Evolutionary conservation across 2,329 filamentous ascomycete genomes (phyloP), one percentile per base, ranked within the genome.

Genomic region (Onygena corvina): DNA sequence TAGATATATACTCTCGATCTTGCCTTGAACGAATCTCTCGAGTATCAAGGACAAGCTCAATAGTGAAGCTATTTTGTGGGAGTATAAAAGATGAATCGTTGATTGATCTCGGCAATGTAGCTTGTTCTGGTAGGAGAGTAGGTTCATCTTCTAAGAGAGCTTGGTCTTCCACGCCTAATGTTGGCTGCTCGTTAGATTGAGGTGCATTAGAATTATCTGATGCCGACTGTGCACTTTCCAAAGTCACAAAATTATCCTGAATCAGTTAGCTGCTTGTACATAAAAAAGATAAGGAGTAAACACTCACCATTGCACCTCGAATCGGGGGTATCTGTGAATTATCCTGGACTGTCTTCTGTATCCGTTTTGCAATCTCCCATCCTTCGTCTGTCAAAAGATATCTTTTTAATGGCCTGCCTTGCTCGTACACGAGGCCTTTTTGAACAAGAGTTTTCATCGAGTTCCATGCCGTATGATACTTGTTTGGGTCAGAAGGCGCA

Each of bases 401-500:
- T 55, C 75, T 78, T 52, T 79, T 76, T 14, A 79, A 64, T 0
- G 84, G 84, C 12, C 82, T 73, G 0, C 84, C 82, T 48, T 78
- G 79, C 56, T 84, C 81, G 50, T 80, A 81, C 0, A 89, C 83
- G 2, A 89, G 67, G 50, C 87, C 83, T 60, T 89, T 87, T 48
- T 79, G 73, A 3, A 81, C 57, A 27, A 92, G 67, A 0, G 82
- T 86, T 60, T 85, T 86, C 75, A 90, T 88, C 1, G 84, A 87
- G 58, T 77, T 83, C 85, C 85, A 92, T 0, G 86, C 86, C 0
- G 85, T 90, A 57, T 86, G 85, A 58, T 77, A 84, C 50, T 80
- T 83, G 8, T 74, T 80, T 0, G 83, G 71, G 48, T 86, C 81
- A 34, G 69, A 72, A 0, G 83, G 81, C 0, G 76, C 78, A 0